These are phyloP conservation scores for Heimioporus sp. DNA, from an alignment of 768 basidiomycete genomes.

Conservation along the genomic window DNA sequence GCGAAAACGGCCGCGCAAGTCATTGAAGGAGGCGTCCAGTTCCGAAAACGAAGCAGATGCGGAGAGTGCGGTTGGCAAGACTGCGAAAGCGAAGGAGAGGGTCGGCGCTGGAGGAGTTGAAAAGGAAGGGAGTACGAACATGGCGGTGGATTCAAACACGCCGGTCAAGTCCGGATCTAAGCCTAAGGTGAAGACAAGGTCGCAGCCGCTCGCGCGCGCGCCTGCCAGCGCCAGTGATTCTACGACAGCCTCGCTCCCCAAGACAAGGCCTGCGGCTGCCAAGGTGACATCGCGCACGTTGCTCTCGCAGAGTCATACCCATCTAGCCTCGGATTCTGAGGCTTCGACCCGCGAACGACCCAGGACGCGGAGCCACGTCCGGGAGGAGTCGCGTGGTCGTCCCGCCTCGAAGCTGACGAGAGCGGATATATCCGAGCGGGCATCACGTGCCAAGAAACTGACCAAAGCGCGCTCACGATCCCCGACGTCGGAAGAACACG, in stretches of 20 bases:
- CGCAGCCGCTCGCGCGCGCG: slow-evolving; percentile 9
- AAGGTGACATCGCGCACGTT: slow-evolving; percentile 18
- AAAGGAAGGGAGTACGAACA: slow-evolving; percentile 3
- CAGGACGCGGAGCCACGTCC: slow-evolving; percentile 22
- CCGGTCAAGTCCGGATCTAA: slow-evolving; percentile 1
- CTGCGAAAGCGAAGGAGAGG: slow-evolving; percentile 10
- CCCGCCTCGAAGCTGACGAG: slow-evolving; percentile 7
- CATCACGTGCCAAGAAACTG: not conserved
- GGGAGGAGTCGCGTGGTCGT: slow-evolving; percentile 21
- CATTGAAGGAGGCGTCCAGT: slow-evolving; percentile 15
- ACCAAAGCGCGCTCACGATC: not conserved
- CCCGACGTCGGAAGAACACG: slow-evolving; percentile 11
- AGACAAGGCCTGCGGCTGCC: not conserved
- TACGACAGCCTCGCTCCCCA: not conserved
- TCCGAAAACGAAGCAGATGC: slow-evolving; percentile 20
- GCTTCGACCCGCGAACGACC: slow-evolving; percentile 16
- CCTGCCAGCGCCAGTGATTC: slow-evolving; percentile 4
- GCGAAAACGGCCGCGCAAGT: slow-evolving; percentile 26
- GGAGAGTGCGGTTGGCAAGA: slow-evolving; percentile 5
- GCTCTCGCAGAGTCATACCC: slow-evolving; percentile 20
- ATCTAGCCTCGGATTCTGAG: slow-evolving; percentile 22
- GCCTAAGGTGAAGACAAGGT: slow-evolving; percentile 7
- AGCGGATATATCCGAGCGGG: slow-evolving; percentile 2
- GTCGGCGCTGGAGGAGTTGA: not conserved
- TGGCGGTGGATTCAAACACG: slow-evolving; percentile 7